phyloP scores from a whole-genome alignment of 495 filamentous ascomycete genomes.

The Aspergillus carlsbadensis region DNA sequence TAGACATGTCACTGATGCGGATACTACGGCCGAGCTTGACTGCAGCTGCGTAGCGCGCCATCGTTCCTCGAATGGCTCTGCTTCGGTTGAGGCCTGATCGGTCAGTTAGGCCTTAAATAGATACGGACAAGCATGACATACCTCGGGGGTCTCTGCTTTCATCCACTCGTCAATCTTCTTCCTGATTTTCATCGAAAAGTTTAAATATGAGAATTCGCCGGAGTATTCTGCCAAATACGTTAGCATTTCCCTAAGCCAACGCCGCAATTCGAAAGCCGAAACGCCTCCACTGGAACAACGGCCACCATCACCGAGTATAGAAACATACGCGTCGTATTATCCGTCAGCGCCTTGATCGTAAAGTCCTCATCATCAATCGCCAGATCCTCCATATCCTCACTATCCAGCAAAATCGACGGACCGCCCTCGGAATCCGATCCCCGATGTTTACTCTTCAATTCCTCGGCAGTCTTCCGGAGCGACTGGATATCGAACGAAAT shows the following conservation, averaged over 20 bases:
- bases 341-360: constrained; percentile 45
- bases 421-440: constrained; percentile 35
- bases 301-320: not conserved
- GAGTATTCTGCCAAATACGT: constrained; percentile 44
- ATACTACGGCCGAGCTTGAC: constrained; percentile 40
- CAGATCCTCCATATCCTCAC: constrained; percentile 43
- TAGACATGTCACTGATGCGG: constrained; percentile 43
- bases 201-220: constrained; percentile 52
- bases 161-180: constrained; percentile 51
- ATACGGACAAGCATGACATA: constrained; percentile 17
- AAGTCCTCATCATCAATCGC: constrained; percentile 47
- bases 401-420: constrained; percentile 32
- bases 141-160: constrained; percentile 43
- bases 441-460: constrained; percentile 38
- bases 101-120: constrained; percentile 15
- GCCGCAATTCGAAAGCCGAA: not conserved
- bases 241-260: not conserved
- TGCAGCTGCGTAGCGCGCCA: constrained; percentile 51
- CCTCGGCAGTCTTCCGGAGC: constrained; percentile 39
- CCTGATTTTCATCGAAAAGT: constrained; percentile 51
- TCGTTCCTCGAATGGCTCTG: constrained; percentile 47
- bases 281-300: not conserved
- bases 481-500: constrained; percentile 45
- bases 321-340: constrained; percentile 47
- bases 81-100: constrained; percentile 38